phyloP scores from a whole-genome alignment of 106 monocot genomes.

The Dendrobium catenatum region DNA sequence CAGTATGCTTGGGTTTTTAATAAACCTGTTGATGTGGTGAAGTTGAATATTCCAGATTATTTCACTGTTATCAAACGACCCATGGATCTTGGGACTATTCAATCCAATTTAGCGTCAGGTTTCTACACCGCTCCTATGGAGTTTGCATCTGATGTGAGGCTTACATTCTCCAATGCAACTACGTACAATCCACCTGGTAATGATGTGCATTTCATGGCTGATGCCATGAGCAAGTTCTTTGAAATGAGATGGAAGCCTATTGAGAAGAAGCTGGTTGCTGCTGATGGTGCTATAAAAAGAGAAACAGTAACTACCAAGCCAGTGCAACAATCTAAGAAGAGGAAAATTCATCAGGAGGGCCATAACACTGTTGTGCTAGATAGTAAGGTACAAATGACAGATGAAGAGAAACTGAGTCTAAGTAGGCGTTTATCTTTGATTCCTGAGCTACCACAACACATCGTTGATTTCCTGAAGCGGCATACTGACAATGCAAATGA shows the following conservation, averaged over 20 bases:
- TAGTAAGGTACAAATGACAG: slow-evolving; percentile 41
- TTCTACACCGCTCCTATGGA: slow-evolving; percentile 49
- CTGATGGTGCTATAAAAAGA: slow-evolving; percentile 19
- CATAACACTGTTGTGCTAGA: slow-evolving; percentile 13
- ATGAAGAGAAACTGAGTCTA: slow-evolving; percentile 48
- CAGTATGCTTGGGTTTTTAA: slow-evolving; percentile 62
- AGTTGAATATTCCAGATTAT: slow-evolving; percentile 88
- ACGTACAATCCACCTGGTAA: slow-evolving; percentile 87
- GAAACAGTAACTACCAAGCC: slow-evolving; percentile 20
- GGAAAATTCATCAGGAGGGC: slow-evolving; percentile 26
- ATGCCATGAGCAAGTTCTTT: slow-evolving; percentile 64
- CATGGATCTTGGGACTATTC: slow-evolving; percentile 96
- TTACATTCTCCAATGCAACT: slow-evolving; percentile 88
- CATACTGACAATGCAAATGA: slow-evolving; percentile 28
- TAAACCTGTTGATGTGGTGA: slow-evolving; percentile 65
- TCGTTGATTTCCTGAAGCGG: slow-evolving; percentile 57
- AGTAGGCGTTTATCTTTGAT: slow-evolving; percentile 41
- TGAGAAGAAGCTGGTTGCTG: slow-evolving; percentile 55
- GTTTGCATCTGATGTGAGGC: slow-evolving; percentile 86
- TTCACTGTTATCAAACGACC: slow-evolving; percentile 70
- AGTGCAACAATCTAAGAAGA: slow-evolving; percentile 33
- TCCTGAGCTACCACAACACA: slow-evolving; percentile 54
- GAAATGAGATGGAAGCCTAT: slow-evolving; percentile 89
- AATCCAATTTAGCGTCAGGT: slow-evolving; percentile 48
- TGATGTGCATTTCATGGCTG: slow-evolving; percentile 79